A percentile compares a stretch with the other conserved stretches of the same genome.
These are phyloP conservation scores for Crithidia brevicula DNA, from an alignment of 208 protist species.

Conservation along the genomic window DNA sequence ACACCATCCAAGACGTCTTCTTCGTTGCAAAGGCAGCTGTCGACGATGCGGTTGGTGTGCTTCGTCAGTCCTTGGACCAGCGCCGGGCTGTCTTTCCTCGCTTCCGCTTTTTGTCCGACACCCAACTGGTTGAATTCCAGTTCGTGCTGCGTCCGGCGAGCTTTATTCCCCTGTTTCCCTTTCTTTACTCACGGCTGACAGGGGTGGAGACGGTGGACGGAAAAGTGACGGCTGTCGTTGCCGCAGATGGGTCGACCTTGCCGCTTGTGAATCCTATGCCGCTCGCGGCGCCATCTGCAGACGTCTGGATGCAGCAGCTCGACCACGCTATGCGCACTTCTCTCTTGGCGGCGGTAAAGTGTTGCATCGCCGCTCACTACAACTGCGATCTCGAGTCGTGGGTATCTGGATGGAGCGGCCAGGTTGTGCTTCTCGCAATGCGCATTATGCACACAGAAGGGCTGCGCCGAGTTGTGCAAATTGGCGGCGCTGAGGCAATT, in stretches of 20 bases:
- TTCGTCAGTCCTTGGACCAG: conserved; percentile 91
- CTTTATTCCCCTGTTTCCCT: conserved; percentile 58
- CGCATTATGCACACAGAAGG: conserved; percentile 72
- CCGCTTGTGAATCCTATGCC: conserved; percentile 35
- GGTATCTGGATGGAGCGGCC: conserved; percentile 73
- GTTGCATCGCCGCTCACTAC: conserved; percentile 42
- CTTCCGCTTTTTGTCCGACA: conserved; percentile 94
- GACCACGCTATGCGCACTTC: conserved; percentile 58
- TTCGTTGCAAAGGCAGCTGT: conserved; percentile 83
- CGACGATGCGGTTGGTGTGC: conserved; percentile 87
- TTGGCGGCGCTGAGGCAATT: conserved; percentile 58
- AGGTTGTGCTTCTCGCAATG: conserved; percentile 69
- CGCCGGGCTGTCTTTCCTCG: conserved; percentile 92
- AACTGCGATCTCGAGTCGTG: conserved; percentile 46
- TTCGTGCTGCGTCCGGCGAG: conserved; percentile 48
- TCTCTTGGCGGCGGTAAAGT: conserved; percentile 53
- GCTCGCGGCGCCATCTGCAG: conserved; percentile 50
- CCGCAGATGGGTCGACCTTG: conserved; percentile 59
- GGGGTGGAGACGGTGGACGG: conserved; percentile 57
- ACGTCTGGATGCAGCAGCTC: conserved; percentile 76
- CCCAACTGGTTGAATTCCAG: conserved; percentile 81
- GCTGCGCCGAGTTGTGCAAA: conserved; percentile 58
- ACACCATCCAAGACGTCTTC: conserved; percentile 93
- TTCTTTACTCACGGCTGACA: conserved; percentile 66
- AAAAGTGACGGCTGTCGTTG: conserved; percentile 7